phyloP scores from a whole-genome alignment of 805 yeast species.

The Metschnikowia proteae region DNA sequence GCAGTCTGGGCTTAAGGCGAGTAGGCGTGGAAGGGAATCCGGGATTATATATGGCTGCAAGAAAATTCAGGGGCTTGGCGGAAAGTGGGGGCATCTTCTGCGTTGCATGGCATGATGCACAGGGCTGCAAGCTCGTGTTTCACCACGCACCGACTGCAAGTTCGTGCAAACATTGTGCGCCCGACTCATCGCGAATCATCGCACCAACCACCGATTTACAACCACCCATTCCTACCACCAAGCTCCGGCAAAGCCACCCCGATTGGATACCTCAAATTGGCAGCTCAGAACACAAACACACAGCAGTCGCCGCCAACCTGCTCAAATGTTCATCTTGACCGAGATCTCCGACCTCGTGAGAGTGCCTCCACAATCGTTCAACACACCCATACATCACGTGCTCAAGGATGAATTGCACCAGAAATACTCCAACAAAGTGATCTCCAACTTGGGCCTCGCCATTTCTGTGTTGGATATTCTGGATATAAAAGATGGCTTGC shows the following conservation, averaged over 20 bases:
- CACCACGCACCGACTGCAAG: not conserved
- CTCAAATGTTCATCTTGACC: conserved; percentile 76
- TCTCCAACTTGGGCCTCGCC: conserved; percentile 81
- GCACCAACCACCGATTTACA: not conserved
- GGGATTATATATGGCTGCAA: not conserved
- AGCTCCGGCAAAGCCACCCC: no score
- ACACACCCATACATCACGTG: conserved; percentile 66
- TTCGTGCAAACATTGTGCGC: not conserved
- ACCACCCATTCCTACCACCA: not conserved
- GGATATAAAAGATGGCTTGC: conserved; percentile 79
- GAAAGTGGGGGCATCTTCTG: not conserved
- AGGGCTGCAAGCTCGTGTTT: not conserved
- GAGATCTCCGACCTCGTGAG: conserved; percentile 80
- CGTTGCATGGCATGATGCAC: not conserved
- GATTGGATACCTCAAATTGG: no score
- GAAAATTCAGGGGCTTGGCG: not conserved
- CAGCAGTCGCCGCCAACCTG: no score
- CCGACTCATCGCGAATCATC: not conserved
- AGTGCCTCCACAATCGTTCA: conserved; percentile 82
- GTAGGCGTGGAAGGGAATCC: no score
- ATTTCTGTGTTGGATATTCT: conserved; percentile 80
- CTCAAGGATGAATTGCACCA: conserved; percentile 75
- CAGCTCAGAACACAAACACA: no score
- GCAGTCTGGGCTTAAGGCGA: no score
- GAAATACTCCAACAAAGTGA: conserved; percentile 82